phyloP scores from a whole-genome alignment of 73 alveolate species.

The Stentor roeselii region DNA sequence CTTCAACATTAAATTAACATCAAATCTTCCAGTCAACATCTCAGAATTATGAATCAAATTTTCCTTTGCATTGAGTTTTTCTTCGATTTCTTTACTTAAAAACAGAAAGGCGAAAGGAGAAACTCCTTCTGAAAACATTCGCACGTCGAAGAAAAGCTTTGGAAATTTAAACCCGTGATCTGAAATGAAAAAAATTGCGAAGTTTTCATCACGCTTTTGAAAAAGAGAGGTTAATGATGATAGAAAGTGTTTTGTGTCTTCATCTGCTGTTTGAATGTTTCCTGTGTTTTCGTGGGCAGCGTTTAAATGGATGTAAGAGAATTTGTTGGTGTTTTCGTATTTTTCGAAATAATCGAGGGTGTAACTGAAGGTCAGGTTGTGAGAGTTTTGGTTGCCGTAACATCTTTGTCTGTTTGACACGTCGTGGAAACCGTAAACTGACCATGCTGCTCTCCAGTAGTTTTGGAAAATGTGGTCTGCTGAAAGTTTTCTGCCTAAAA shows the following conservation, averaged over 20 bases:
- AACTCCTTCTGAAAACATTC: neutral
- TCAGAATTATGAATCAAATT: neutral
- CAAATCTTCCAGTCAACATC: neutral
- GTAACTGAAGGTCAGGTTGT: neutral
- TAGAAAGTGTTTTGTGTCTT: neutral
- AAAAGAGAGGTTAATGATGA: neutral
- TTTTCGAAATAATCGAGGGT: neutral
- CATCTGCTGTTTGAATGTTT: neutral
- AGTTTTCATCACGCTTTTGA: neutral
- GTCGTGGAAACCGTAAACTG: neutral
- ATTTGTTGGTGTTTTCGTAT: neutral
- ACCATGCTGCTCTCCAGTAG: neutral
- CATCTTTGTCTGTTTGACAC: neutral
- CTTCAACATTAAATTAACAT: neutral
- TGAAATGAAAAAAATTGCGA: neutral
- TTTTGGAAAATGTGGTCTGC: neutral
- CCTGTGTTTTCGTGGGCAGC: constrained; percentile 17
- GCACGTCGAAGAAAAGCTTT: neutral
- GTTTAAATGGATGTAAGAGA: neutral
- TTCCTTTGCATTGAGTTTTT: neutral
- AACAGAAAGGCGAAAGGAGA: neutral
- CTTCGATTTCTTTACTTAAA: neutral
- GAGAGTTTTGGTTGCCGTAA: neutral
- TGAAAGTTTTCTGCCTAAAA: neutral
- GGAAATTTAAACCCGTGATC: neutral